These are phyloP conservation scores for Rhamnella rubrinervis DNA, from an alignment of 331 rosid species.

Conservation along the genomic window DNA sequence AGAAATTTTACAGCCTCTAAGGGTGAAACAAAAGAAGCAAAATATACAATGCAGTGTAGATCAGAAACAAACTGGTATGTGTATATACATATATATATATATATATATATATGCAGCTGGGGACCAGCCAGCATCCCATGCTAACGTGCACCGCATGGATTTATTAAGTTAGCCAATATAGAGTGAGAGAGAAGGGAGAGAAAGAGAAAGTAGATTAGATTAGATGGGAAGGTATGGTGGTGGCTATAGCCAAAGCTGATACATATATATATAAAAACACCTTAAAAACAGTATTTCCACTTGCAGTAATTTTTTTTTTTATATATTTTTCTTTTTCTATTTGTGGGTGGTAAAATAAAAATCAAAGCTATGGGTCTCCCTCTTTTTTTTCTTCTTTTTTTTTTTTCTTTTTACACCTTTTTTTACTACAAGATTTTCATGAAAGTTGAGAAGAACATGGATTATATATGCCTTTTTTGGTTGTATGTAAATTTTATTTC, in stretches of 20 bases:
- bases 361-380: constrained; percentile 42
- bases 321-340: constrained; percentile 8
- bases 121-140: constrained; percentile 65
- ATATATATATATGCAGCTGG: constrained; percentile 35
- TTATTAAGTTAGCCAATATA: constrained; percentile 47
- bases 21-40: constrained; percentile 10
- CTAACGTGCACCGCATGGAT: constrained; percentile 70
- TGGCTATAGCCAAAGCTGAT: constrained; percentile 43
- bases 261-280: constrained; percentile 36
- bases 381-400: constrained; percentile 22
- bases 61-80: constrained; percentile 20
- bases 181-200: constrained; percentile 16
- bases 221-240: constrained; percentile 50
- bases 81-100: not conserved
- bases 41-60: constrained; percentile 18
- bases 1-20: constrained; percentile 25
- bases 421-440: constrained; percentile 44
- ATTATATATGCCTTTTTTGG: constrained; percentile 2
- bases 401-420: constrained; percentile 27
- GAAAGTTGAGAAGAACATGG: constrained; percentile 28
- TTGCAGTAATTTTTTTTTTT: constrained; percentile 24
- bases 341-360: constrained; percentile 24
- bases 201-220: constrained; percentile 18
- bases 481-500: not conserved
- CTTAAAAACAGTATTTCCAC: constrained; percentile 61